A percentile compares a stretch with the other conserved stretches of the same genome.
Evolutionary conservation across 495 filamentous ascomycete genomes (phyloP).

Genomic region (Podospora comata): DNA sequence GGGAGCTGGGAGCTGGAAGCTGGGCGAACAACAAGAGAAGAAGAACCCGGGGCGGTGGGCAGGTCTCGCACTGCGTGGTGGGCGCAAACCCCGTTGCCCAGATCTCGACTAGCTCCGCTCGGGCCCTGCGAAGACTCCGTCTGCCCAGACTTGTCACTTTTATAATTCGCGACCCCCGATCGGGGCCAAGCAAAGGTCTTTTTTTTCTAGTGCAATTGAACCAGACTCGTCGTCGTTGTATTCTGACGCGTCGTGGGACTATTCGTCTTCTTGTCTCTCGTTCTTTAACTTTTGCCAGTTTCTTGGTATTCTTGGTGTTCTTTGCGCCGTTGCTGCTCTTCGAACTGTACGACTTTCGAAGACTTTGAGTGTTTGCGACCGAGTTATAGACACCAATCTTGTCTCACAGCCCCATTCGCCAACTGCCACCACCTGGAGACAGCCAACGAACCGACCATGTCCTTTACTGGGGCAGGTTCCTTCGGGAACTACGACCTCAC

Average conservation of each 20-base stretch:
- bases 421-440: slow-evolving; percentile 4
- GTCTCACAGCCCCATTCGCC: slow-evolving; percentile 8
- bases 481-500: slow-evolving; percentile 48
- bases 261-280: slow-evolving; percentile 17
- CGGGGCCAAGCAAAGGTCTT: not conserved
- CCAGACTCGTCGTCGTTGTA: not conserved
- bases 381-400: not conserved
- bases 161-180: slow-evolving; percentile 9
- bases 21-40: no score
- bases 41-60: slow-evolving; percentile 12
- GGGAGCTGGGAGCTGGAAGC: not conserved
- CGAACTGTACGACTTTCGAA: not conserved
- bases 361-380: not conserved
- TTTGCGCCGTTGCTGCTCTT: not conserved
- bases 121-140: slow-evolving; percentile 26
- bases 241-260: not conserved
- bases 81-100: slow-evolving; percentile 3
- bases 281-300: slow-evolving; percentile 8
- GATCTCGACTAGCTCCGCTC: slow-evolving; percentile 14
- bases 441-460: slow-evolving; percentile 31
- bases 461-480: slow-evolving; percentile 39
- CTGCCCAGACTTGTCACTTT: slow-evolving; percentile 10
- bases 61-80: not conserved
- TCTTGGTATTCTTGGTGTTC: not conserved
- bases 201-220: slow-evolving; percentile 8